Conservation (phyloP, 1,284 basidiomycete genomes). For the Malassezia japonica region DNA sequence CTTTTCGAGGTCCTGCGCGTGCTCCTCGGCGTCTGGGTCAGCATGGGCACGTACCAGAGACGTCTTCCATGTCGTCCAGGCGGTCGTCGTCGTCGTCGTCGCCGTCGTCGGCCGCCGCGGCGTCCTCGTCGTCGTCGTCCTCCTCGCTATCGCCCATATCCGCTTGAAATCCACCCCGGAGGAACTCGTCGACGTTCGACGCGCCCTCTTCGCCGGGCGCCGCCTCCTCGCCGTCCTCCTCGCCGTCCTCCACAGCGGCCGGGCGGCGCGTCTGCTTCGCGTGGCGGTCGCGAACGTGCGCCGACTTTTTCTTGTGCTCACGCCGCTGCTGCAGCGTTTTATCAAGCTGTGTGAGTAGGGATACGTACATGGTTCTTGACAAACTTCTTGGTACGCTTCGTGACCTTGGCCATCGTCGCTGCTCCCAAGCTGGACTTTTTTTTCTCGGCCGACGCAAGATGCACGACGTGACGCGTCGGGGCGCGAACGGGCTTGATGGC, state of each 20-base stretch:
- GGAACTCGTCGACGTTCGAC: constrained; percentile 45
- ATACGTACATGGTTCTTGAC: constrained; percentile 29
- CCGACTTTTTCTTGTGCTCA: constrained; percentile 36
- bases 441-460: constrained; percentile 8
- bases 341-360: no score
- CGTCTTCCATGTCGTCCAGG: constrained; percentile 34
- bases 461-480: not conserved
- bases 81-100: constrained; percentile 31
- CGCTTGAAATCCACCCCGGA: constrained; percentile 40
- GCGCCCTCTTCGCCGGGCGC: constrained; percentile 18
- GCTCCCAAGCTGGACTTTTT: constrained; percentile 3
- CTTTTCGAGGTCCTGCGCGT: constrained; percentile 73
- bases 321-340: constrained; percentile 36
- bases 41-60: no score
- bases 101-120: constrained; percentile 23
- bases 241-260: constrained; percentile 16
- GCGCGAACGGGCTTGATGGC: constrained; percentile 22
- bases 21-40: constrained; percentile 50
- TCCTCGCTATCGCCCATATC: constrained; percentile 28
- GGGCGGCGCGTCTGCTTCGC: constrained; percentile 17
- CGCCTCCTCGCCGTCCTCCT: constrained; percentile 19
- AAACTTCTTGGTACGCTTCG: constrained; percentile 46
- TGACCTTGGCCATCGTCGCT: constrained; percentile 36
- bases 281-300: constrained; percentile 25
- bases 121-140: constrained; percentile 28